Percentiles rank a stretch among this genome's conserved stretches.
These are phyloP conservation scores for Golubevia pallescens DNA, from an alignment of 1,284 basidiomycete genomes.

Conservation along the genomic window DNA sequence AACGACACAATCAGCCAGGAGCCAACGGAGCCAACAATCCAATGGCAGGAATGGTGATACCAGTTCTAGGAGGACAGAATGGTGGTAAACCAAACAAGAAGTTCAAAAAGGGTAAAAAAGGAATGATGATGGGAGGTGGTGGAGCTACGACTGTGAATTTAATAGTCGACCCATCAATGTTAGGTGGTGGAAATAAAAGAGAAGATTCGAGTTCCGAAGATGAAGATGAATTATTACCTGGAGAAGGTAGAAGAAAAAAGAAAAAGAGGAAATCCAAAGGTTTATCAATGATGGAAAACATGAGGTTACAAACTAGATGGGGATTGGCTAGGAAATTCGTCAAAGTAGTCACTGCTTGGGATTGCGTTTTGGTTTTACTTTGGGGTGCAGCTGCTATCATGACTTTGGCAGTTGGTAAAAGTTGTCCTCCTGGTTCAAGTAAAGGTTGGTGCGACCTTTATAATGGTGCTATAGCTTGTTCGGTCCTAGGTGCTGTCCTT, in stretches of 20 bases:
- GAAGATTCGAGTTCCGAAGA: constrained; percentile 15
- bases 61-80: constrained; percentile 21
- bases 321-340: constrained; percentile 21
- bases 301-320: constrained; percentile 33
- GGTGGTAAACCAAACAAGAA: constrained; percentile 25
- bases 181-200: constrained; percentile 17
- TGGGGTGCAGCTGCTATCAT: constrained; percentile 33
- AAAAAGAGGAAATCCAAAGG: constrained; percentile 18
- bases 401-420: constrained; percentile 25
- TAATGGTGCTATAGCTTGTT: constrained; percentile 40
- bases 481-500: constrained; percentile 19
- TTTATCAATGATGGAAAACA: constrained; percentile 23
- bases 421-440: constrained; percentile 21
- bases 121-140: constrained; percentile 2
- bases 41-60: constrained; percentile 32
- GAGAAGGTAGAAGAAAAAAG: constrained; percentile 13
- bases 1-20: constrained; percentile 16
- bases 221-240: constrained; percentile 13
- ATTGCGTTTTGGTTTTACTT: constrained; percentile 26
- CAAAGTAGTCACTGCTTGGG: constrained; percentile 35
- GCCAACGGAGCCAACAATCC: constrained; percentile 7
- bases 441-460: constrained; percentile 44
- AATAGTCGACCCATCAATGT: constrained; percentile 37
- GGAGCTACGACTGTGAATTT: constrained; percentile 36
- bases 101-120: constrained; percentile 4